Evolutionary conservation across 176 grass and related monocot species (phyloP).

Genomic region (Melocanna baccifera): DNA sequence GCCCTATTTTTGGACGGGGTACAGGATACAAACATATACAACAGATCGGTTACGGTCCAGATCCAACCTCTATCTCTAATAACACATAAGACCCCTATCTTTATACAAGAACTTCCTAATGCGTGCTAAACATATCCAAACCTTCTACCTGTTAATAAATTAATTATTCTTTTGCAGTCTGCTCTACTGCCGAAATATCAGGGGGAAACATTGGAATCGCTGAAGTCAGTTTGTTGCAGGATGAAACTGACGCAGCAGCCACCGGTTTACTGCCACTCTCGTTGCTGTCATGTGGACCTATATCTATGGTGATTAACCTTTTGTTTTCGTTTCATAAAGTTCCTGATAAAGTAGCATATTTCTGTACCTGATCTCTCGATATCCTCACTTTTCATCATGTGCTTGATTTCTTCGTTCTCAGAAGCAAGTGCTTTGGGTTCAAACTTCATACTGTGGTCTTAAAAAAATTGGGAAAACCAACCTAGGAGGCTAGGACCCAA

Average conservation of each 20-base stretch:
- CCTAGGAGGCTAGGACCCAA: neutral
- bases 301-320: slow-evolving; percentile 49
- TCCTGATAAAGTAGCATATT: neutral
- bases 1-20: no score
- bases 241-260: slow-evolving; percentile 30
- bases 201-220: slow-evolving; percentile 33
- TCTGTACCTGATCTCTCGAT: neutral
- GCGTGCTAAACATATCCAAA: no score
- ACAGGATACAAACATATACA: no score
- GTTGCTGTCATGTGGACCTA: slow-evolving; percentile 42
- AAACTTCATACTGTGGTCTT: neutral
- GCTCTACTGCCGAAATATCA: slow-evolving; percentile 28
- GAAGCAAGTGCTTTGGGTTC: neutral
- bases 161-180: slow-evolving; percentile 29
- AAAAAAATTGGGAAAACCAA: neutral
- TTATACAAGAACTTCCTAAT: no score
- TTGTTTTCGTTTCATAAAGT: slow-evolving; percentile 7
- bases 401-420: slow-evolving; percentile 3
- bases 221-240: slow-evolving; percentile 41
- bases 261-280: slow-evolving; percentile 45
- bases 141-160: no score
- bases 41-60: no score
- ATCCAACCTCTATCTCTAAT: no score
- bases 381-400: neutral
- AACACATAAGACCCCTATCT: no score